A percentile compares a stretch with the other conserved stretches of the same genome.
phyloP scores from a whole-genome alignment of 305 asterid genomes.

The Fraxinus angustifolia region DNA sequence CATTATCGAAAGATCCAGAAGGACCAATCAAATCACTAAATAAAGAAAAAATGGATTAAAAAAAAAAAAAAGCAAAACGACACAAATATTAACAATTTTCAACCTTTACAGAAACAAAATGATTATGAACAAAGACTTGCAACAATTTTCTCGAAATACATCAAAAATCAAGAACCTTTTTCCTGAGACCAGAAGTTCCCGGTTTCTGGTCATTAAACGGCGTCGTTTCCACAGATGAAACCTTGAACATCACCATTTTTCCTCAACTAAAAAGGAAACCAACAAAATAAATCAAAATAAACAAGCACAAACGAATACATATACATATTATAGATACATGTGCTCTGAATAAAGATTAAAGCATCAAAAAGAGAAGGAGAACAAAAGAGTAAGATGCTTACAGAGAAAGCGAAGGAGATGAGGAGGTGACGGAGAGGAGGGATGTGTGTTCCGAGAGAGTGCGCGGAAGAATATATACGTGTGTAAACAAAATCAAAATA shows the following conservation, averaged over 20 bases:
- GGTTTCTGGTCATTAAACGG: conserved; percentile 91
- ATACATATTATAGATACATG: neutral
- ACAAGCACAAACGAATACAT: neutral
- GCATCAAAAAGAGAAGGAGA: conserved; percentile 3
- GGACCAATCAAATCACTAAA: neutral
- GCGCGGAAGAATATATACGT: neutral
- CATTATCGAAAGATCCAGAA: neutral
- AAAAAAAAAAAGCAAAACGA: neutral
- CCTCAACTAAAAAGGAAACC: conserved; percentile 15
- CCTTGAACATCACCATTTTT: conserved; percentile 67
- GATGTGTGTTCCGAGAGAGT: conserved; percentile 18
- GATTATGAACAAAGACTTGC: conserved; percentile 20
- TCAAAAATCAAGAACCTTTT: conserved; percentile 37
- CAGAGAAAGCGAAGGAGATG: conserved; percentile 20
- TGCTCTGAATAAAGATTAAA: neutral
- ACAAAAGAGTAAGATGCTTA: conserved; percentile 30
- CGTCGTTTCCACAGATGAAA: conserved; percentile 55
- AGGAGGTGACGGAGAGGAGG: neutral
- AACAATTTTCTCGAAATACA: neutral
- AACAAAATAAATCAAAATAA: conserved; percentile 14
- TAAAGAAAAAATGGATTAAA: neutral
- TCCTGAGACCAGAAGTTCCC: conserved; percentile 92
- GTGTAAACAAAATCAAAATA: too few species aligned
- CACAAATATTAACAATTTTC: conserved; percentile 19
- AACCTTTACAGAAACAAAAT: conserved; percentile 54